Evolutionary conservation across 2,329 filamentous ascomycete species (phyloP), one percentile per base, ranked within the genome.

Genomic region (Sclerotinia sclerotiorum): DNA sequence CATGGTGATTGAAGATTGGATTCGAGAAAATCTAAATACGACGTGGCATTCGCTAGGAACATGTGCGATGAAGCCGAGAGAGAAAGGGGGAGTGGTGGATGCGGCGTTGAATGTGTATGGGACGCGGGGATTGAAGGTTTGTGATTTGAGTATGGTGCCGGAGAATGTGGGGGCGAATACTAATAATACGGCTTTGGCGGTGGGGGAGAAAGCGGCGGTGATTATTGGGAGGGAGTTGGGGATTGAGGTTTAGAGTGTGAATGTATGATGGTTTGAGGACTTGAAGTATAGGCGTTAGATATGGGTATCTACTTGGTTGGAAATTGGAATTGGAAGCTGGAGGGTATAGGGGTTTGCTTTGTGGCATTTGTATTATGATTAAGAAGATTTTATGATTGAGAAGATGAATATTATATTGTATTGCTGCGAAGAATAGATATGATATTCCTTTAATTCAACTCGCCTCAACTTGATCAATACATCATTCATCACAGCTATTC

Each of bases 131-230:
- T 71, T 82, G 70, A 83, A 82, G 74, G 70, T 82, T 67, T 80
- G 78, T 11, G 82, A 84, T 77, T 62, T 83, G 69, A 76, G 74
- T 70, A 74, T 77, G 68, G 68, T 73, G 11, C 76, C 76, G 4
- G 72, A 76, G 69, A 77, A 77, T 69, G 80, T 83, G 5, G 81
- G 79, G 4, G 81, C 79, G 0, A 83, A 83, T 69, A 83, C 81
- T 1, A 81, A 81, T 66, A 81, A 82, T 51, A 82, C 81, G 1
- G 81, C 82, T 1, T 74, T 83, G 65, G 78, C 77, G 17, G 74
- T 81, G 39, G 80, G 79, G 1, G 80, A 81, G 73, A 79, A 79
- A 72, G 79, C 79, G 1, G 80, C 80, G 49, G 76, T 78, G 65
- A 77, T 81, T 63, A 78, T 82, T 71, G 77, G 77, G 42, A 73